Base-by-base conservation (phyloP, 352 stramenopile genomes). In the Phytophthora tentaculata region DNA sequence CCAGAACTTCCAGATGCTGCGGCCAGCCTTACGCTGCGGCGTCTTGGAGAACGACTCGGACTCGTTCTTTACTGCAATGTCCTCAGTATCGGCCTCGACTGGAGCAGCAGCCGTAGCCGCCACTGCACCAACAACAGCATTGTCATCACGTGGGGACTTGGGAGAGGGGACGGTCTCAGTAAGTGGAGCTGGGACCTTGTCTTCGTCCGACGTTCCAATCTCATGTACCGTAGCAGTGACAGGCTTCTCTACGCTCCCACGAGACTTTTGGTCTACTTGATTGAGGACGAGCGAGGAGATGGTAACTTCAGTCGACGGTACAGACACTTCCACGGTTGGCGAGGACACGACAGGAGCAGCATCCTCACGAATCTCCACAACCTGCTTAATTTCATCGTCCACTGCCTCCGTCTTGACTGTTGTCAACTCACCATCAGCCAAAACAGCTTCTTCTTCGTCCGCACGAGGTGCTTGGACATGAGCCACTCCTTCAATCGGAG, bases 1-100 rank as follows among this genome's bases (percentile, higher is more conserved):
- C 68, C 68, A 69, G 52, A 76, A 76, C 29, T 56, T 66, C 68
- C 68, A 73, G 53, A 76, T 69, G 23, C 63, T 76, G 14, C 67
- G 67, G 2, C 48, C 63, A 48, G 52, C 51, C 24, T 76, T 73
- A 5, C 62, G 62, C 7, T 53, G 61, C 13, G 69, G 49, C 17
- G 26, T 29, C 2, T 17, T 55, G 4, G 53, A 62, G 20, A 44
- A 28, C 9, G 56, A 47, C 39, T 62, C 64, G 1, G 29, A 51
- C 13, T 64, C 50, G 22, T 64, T 8, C 28, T 5, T 8, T 8
- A 9, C 58, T 13, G 41, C 53, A 5, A 20, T 45, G 17, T 24
- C 14, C 22, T 62, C 57, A 0, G 24, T 41, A 32, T 32, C 9
- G 28, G 5, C 28, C 28, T 32, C 28, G 28, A 32, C 28, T 32